phyloP scores from a whole-genome alignment of 345 rosid genomes.

The Corchorus olitorius region DNA sequence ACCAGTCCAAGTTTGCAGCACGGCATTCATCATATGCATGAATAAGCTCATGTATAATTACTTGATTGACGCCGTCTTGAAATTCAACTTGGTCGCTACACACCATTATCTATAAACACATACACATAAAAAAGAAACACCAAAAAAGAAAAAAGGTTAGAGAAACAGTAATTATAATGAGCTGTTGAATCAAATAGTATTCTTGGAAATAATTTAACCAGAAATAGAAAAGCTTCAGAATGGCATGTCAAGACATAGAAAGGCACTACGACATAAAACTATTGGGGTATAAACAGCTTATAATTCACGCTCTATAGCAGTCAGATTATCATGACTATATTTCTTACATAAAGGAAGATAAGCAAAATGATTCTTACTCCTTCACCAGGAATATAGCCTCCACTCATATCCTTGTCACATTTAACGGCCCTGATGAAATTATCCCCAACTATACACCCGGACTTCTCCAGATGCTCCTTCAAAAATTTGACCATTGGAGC shows the following conservation, averaged over 20 bases:
- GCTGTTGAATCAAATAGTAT: not conserved
- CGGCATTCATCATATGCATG: conserved; percentile 94
- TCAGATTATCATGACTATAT: not conserved
- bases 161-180: not conserved
- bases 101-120: conserved; percentile 58
- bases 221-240: not conserved
- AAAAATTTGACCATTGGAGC: conserved; percentile 85
- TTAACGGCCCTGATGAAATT: conserved; percentile 73
- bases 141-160: conserved; percentile 7
- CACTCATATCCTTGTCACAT: conserved; percentile 54
- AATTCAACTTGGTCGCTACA: conserved; percentile 73
- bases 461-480: conserved; percentile 82
- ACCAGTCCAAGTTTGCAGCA: conserved; percentile 82
- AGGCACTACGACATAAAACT: not conserved
- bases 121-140: not conserved
- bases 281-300: not conserved
- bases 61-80: conserved; percentile 91
- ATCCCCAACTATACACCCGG: conserved; percentile 76
- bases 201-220: not conserved
- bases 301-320: not conserved
- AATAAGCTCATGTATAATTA: conserved; percentile 79
- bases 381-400: conserved; percentile 62
- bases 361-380: conserved; percentile 48
- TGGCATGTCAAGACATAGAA: not conserved
- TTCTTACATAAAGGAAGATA: not conserved